phyloP scores from a whole-genome alignment of 2,329 filamentous ascomycete species.

The Calonectria crousiana region DNA sequence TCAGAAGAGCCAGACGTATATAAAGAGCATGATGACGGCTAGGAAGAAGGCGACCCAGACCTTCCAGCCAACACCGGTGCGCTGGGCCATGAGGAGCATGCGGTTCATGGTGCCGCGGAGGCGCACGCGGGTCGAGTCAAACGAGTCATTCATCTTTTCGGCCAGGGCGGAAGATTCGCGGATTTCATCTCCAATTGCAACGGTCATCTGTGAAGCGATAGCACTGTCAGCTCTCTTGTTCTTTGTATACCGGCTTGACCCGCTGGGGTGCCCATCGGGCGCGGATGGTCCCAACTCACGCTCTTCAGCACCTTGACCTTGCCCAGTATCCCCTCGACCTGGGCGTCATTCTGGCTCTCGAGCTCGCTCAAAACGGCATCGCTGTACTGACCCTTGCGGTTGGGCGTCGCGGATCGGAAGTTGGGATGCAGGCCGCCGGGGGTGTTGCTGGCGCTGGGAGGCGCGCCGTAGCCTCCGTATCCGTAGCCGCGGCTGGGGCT shows the following conservation, averaged over 20 bases:
- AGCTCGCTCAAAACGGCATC: constrained; percentile 92
- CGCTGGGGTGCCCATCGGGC: background rate
- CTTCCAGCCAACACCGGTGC: constrained; percentile 95
- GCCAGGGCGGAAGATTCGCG: constrained; percentile 88
- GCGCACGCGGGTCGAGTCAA: constrained; percentile 85
- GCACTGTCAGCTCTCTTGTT: constrained; percentile 21
- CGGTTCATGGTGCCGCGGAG: constrained; percentile 94
- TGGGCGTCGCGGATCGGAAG: constrained; percentile 79
- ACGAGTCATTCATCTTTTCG: constrained; percentile 95
- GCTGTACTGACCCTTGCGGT: constrained; percentile 88
- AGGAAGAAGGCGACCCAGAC: constrained; percentile 93
- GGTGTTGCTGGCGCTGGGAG: constrained; percentile 46
- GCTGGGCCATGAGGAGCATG: constrained; percentile 96
- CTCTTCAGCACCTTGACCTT: constrained; percentile 93
- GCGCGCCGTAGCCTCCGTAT: constrained; percentile 53
- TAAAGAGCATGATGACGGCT: constrained; percentile 84
- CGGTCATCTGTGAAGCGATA: constrained; percentile 74
- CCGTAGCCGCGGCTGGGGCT: constrained; percentile 65
- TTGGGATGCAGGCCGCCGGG: constrained; percentile 45
- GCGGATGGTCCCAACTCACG: constrained; percentile 65
- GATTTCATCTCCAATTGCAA: constrained; percentile 96
- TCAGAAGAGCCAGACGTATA: constrained; percentile 92
- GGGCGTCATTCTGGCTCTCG: constrained; percentile 93
- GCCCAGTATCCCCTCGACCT: constrained; percentile 89
- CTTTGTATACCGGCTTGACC: background rate